A percentile compares a stretch with the other conserved stretches of the same genome.
Evolutionary conservation across 129 eudicot species (phyloP).

Genomic region (Escallonia rubra): DNA sequence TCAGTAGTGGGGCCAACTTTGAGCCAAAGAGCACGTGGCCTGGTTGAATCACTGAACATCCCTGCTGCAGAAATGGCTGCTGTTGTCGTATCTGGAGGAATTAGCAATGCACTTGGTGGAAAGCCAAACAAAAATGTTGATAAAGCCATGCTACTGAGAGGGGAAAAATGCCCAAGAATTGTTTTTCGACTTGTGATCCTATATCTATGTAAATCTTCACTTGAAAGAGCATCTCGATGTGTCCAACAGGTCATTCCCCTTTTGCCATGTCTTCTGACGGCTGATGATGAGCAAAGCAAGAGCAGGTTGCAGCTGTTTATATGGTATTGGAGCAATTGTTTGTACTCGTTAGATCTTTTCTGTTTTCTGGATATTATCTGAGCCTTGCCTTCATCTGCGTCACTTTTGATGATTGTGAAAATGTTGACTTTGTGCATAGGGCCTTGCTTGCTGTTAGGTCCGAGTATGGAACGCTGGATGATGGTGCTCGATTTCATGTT

Average conservation of each 20-base stretch:
- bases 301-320: slow-evolving; percentile 84
- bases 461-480: slow-evolving; percentile 80
- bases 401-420: neutral
- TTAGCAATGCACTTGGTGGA: slow-evolving; percentile 81
- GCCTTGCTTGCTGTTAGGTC: slow-evolving; percentile 79
- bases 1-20: slow-evolving; percentile 65
- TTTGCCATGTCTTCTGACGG: slow-evolving; percentile 62
- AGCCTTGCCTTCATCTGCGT: neutral
- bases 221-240: slow-evolving; percentile 81
- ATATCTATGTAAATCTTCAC: slow-evolving; percentile 84
- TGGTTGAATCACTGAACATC: slow-evolving; percentile 94
- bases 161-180: slow-evolving; percentile 86
- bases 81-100: slow-evolving; percentile 82
- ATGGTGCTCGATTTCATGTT: slow-evolving; percentile 91
- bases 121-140: slow-evolving; percentile 77
- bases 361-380: neutral
- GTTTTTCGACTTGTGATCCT: slow-evolving; percentile 65
- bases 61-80: slow-evolving; percentile 99
- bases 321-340: slow-evolving; percentile 49
- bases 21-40: slow-evolving; percentile 96
- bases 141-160: slow-evolving; percentile 90
- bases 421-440: slow-evolving; percentile 44
- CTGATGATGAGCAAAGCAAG: slow-evolving; percentile 97
- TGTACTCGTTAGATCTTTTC: neutral
- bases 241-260: slow-evolving; percentile 78